Conservation (phyloP, 2,329 filamentous ascomycete genomes). For the Alternaria ethzedia region DNA sequence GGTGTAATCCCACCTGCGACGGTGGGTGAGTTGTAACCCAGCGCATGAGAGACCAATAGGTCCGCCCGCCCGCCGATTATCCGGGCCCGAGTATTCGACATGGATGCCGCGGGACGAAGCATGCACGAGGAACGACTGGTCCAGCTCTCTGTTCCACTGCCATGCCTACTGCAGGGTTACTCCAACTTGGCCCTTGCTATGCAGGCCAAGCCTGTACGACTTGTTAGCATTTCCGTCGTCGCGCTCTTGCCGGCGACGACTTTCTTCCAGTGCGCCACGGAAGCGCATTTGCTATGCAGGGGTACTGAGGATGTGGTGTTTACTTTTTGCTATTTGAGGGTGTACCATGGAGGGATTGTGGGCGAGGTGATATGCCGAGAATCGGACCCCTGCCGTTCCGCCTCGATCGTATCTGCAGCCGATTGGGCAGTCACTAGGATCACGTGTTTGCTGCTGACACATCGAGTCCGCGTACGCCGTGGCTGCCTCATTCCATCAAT, state of each 20-base stretch:
- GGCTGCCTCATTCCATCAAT: not conserved
- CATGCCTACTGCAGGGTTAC: conserved; percentile 6
- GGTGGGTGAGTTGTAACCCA: conserved; percentile 14
- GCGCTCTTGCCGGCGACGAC: conserved; percentile 2
- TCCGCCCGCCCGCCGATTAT: conserved; percentile 2
- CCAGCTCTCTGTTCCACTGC: conserved; percentile 13
- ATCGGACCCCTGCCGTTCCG: not conserved
- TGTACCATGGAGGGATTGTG: not conserved
- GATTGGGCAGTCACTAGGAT: not conserved
- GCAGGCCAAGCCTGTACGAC: conserved; percentile 2
- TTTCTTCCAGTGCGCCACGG: not conserved
- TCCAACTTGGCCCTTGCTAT: not conserved
- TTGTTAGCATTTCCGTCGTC: not conserved
- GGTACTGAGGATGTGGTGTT: not conserved
- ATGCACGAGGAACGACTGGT: conserved; percentile 16
- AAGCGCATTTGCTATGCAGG: not conserved
- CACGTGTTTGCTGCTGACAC: not conserved
- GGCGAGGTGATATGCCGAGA: not conserved
- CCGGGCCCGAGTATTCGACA: conserved; percentile 11
- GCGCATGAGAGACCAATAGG: conserved; percentile 10
- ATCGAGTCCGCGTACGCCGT: not conserved
- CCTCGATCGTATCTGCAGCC: not conserved
- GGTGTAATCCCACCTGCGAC: conserved; percentile 1
- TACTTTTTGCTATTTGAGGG: not conserved
- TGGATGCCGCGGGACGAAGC: conserved; percentile 18